phyloP scores from a whole-genome alignment of 257 asterid genomes.

The Solanum raphanifolium region DNA sequence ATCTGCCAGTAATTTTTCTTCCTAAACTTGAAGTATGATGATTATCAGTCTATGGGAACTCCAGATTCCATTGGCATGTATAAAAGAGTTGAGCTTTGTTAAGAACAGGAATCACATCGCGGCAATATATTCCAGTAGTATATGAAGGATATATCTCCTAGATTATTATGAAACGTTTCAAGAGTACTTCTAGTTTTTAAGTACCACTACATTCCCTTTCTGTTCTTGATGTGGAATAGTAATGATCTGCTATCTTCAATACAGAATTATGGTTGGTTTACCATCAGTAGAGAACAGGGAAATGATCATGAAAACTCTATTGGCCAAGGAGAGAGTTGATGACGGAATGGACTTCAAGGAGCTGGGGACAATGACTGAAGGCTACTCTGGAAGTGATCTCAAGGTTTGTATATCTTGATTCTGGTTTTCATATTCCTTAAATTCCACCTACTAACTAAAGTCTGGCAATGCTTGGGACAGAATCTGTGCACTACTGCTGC shows the following conservation, averaged over 20 bases:
- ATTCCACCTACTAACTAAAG: neutral
- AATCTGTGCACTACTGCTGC: conserved; percentile 86
- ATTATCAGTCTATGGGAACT: neutral
- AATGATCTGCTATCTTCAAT: neutral
- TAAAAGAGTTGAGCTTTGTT: neutral
- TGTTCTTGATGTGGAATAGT: neutral
- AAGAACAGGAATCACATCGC: neutral
- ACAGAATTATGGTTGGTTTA: conserved; percentile 80
- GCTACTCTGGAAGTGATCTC: conserved; percentile 81
- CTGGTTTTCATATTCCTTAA: neutral
- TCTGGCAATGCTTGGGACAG: conserved; percentile 22
- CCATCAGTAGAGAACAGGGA: conserved; percentile 68
- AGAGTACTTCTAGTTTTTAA: neutral
- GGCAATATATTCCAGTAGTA: no score
- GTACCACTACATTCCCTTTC: neutral
- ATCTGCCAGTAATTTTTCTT: neutral
- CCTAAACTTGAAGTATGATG: neutral
- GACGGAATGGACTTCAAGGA: conserved; percentile 44
- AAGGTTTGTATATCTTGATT: conserved; percentile 43
- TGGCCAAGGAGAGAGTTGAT: conserved; percentile 65
- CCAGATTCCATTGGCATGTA: neutral
- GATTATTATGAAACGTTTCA: neutral
- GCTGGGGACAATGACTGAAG: conserved; percentile 77
- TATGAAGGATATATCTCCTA: neutral
- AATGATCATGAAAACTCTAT: conserved; percentile 51